These are phyloP conservation scores for Letharia lupina DNA, from an alignment of 495 filamentous ascomycete species.

Conservation along the genomic window DNA sequence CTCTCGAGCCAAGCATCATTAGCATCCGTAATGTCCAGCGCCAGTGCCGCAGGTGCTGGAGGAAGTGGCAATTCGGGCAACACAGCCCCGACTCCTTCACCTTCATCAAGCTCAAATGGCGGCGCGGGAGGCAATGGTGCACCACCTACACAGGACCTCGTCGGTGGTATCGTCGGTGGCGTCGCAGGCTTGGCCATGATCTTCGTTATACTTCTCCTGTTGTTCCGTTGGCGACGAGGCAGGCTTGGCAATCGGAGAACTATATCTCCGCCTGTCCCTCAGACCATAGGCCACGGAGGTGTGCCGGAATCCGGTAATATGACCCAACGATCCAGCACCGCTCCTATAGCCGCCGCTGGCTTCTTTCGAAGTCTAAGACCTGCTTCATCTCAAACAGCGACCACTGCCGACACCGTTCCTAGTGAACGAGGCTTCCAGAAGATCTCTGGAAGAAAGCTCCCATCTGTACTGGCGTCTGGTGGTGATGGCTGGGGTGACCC, in stretches of 20 bases:
- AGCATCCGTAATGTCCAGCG: slow-evolving; percentile 17
- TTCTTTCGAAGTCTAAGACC: slow-evolving; percentile 37
- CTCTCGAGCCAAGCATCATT: slow-evolving; percentile 24
- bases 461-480: slow-evolving; percentile 58
- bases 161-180: slow-evolving; percentile 59
- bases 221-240: slow-evolving; percentile 45
- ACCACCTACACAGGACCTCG: slow-evolving; percentile 36
- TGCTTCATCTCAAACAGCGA: slow-evolving; percentile 25
- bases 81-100: slow-evolving; percentile 20
- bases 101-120: slow-evolving; percentile 19
- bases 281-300: slow-evolving; percentile 23
- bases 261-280: slow-evolving; percentile 30
- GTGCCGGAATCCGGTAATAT: slow-evolving; percentile 31
- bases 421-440: slow-evolving; percentile 51
- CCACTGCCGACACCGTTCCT: slow-evolving; percentile 29
- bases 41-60: slow-evolving; percentile 14
- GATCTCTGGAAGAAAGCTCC: slow-evolving; percentile 65
- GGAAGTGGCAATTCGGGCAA: slow-evolving; percentile 22
- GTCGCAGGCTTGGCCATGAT: slow-evolving; percentile 55
- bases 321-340: slow-evolving; percentile 45
- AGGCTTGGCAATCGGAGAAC: slow-evolving; percentile 25
- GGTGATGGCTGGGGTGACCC: slow-evolving; percentile 58
- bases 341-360: slow-evolving; percentile 49
- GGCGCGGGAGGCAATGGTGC: slow-evolving; percentile 20
- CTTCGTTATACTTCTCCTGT: slow-evolving; percentile 44